Evolutionary conservation across 345 rosid genomes (phyloP), one percentile per base, ranked within the genome.

Genomic region (Hirschfeldia incana): DNA sequence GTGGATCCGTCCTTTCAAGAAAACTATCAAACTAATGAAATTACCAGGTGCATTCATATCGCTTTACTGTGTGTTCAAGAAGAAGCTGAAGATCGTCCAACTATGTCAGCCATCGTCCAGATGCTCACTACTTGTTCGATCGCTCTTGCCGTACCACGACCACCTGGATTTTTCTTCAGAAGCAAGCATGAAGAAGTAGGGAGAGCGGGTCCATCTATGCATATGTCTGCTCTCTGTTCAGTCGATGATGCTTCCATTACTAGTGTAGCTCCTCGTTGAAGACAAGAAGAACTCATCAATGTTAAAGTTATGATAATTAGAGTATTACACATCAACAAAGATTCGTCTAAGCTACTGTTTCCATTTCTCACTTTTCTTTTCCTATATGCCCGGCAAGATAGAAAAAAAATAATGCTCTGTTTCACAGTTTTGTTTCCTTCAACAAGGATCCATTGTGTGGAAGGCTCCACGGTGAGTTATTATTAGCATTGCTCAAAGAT

Each of bases 41-140:
- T 85, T 4, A 84, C 65, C 0, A 85, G 89, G 65, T 88, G 87
- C 77, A 83, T 85, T 6, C 88, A 88, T 26, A 73, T 88, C 0
- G 87, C 84, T 3, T 72, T 85, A 21, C 51, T 86, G 21, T 88
- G 91, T 49, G 82, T 85, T 58, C 87, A 86, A 57, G 91, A 85
- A 74, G 86, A 88, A 8, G 82, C 76, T 53, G 69, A 77, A 15
- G 72, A 60, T 4, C 85, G 84, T 34, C 91, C 89, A 7, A 72
- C 85, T n/a, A 84, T 88, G 87, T 76, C 82, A 67, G 33, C 57
- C 0, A 46, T 85, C 2, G 72, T 81, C 39, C 79, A 83, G 3
- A 79, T 81, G 86, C 88, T 85, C 13, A 81, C 74, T 30, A 81
- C 78, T 44, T 67, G 46, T 16, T 85, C 88, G 0, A 67, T 79